Conservation (phyloP, 306 rosid species). For the Inga oerstediana region DNA sequence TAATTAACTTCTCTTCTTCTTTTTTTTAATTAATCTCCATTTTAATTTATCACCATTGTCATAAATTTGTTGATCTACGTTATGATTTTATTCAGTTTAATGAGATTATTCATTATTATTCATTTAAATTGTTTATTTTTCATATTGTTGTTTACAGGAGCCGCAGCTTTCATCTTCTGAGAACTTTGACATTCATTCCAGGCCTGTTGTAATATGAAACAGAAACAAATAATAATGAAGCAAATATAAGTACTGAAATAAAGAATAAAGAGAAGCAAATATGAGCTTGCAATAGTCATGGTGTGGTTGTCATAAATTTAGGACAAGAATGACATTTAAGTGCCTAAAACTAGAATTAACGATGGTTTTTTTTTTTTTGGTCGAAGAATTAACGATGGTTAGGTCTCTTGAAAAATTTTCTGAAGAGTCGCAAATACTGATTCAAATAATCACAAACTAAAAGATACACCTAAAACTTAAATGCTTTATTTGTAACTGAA, state of each 20-base stretch:
- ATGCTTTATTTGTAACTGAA: no score
- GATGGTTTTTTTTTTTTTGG: no score
- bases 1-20: neutral
- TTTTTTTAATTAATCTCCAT: neutral
- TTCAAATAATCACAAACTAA: no score
- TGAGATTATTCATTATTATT: neutral
- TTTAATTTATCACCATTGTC: neutral
- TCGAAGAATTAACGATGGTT: neutral
- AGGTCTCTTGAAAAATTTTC: no score
- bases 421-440: neutral
- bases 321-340: neutral
- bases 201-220: slow-evolving; percentile 36
- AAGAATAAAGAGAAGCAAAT: neutral
- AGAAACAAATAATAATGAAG: neutral
- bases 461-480: neutral
- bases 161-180: slow-evolving; percentile 59
- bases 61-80: neutral
- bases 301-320: neutral
- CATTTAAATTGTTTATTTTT: neutral
- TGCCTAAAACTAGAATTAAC: neutral
- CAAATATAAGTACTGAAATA: neutral
- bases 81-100: neutral
- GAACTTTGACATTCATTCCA: slow-evolving; percentile 48
- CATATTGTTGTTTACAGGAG: slow-evolving; percentile 42
- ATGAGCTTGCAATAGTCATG: neutral